Base-by-base conservation (phyloP, 805 yeast genomes). In the Kuraishia hungarica region DNA sequence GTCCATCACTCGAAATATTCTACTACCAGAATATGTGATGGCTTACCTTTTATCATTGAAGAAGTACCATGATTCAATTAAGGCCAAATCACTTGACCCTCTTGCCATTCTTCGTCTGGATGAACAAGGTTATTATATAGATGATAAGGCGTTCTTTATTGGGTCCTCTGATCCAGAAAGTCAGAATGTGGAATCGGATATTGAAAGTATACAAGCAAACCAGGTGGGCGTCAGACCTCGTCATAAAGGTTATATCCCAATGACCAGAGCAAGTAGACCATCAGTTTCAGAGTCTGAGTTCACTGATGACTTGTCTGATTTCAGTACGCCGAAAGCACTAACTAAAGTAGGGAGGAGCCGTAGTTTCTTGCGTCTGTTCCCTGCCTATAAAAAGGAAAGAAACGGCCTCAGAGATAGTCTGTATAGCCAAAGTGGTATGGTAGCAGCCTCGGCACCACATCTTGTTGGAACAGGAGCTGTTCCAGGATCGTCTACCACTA, bases 301-400 rank as follows among this genome's bases (percentile, higher is more conserved):
- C 21, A 24, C 48, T 3, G 46, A 24, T 23, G 24, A 29, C 51
- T 17, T 48, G 39, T 23, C 56, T 51, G 11, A 22, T 56, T 19
- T 7, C 6, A 11, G 52, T 46, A 26, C 22, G 43, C n/a, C 51
- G n/a, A 47, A 49, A 39, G 13, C 56, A 53, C 48, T 17, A 28
- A 35, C 53, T 7, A 24, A 13, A 35, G 43, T 35, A 10, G 43
- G 43, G n/a, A 35, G 43, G 43, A 35, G 43, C n/a, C 43, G 43
- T 6, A 35, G 43, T 13, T 35, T 35, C 11, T 35, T 35, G 43
- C 43, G 43, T 4, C 43, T 35, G 5, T 35, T 35, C 43, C 43
- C 43, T 13, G 15, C 43, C n/a, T 35, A 35, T 15, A 35, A 35
- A 17, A 35, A 35, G 43, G 43, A 35, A 7, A 35, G 43, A 35